These are phyloP conservation scores for Macaranga tanarius DNA, from an alignment of 441 rosid genomes.

Conservation along the genomic window DNA sequence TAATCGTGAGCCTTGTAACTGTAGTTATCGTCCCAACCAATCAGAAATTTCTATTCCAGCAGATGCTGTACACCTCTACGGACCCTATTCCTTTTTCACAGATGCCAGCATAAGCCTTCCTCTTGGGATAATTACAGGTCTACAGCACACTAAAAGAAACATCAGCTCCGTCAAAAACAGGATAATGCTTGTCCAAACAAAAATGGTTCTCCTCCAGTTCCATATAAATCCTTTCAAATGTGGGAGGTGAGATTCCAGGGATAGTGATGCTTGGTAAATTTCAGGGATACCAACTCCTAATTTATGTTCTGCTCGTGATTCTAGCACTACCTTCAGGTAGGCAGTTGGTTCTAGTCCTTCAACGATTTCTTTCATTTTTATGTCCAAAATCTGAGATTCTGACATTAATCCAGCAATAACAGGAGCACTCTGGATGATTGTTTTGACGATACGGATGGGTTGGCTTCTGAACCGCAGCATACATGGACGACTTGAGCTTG, in stretches of 20 bases:
- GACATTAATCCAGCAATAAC: conserved; percentile 29
- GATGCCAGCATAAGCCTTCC: conserved; percentile 12
- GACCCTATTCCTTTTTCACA: background rate
- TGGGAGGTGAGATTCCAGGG: conserved; percentile 36
- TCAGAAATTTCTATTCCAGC: conserved; percentile 15
- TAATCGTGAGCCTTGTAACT: too few relatives aligned
- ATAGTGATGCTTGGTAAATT: conserved; percentile 33
- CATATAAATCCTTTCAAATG: conserved; percentile 24
- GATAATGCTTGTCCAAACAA: conserved; percentile 33
- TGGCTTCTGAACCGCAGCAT: conserved; percentile 42
- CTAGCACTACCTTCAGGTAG: conserved; percentile 30
- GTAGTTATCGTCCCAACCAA: too few relatives aligned
- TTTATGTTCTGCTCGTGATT: conserved; percentile 30
- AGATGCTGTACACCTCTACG: conserved; percentile 12
- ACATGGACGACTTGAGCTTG: conserved; percentile 32
- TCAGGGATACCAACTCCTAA: conserved; percentile 39
- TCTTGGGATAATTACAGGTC: conserved; percentile 23
- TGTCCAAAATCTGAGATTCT: conserved; percentile 32
- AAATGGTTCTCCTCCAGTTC: conserved; percentile 37
- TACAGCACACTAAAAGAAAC: conserved; percentile 20
- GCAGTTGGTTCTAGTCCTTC: conserved; percentile 28
- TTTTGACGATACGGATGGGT: conserved; percentile 27
- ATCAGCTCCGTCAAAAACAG: conserved; percentile 27
- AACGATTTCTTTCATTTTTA: conserved; percentile 27
- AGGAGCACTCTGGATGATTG: conserved; percentile 28